phyloP scores from a whole-genome alignment of 345 rosid genomes.

The Citrus cavaleriei region DNA sequence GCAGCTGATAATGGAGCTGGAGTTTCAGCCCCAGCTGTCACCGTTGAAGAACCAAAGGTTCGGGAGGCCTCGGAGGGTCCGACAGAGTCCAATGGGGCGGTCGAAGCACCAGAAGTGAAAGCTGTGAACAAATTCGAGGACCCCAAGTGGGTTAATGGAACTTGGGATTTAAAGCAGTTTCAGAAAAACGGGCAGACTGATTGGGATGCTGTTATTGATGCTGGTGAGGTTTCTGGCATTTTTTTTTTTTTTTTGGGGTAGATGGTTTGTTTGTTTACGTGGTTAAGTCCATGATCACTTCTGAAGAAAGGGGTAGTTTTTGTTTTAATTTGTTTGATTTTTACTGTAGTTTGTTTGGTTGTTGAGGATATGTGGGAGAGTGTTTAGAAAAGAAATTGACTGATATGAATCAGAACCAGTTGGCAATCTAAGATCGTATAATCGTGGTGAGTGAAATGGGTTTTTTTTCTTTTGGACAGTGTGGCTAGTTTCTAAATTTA shows the following conservation, averaged over 20 bases:
- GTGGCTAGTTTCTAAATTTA: neutral
- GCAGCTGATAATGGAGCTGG: conserved; percentile 50
- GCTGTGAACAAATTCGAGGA: conserved; percentile 49
- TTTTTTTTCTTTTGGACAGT: neutral
- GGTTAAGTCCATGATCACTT: neutral
- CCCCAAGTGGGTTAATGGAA: conserved; percentile 77
- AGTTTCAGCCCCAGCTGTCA: conserved; percentile 31
- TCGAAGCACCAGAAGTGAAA: conserved; percentile 19
- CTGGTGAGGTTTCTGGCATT: conserved; percentile 47
- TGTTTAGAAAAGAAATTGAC: neutral
- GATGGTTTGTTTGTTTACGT: neutral
- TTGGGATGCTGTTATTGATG: conserved; percentile 94
- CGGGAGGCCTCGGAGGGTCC: conserved; percentile 16
- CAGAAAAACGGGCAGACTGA: conserved; percentile 55
- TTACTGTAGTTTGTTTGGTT: neutral
- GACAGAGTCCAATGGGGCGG: conserved; percentile 33
- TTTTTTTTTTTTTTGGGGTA: neutral
- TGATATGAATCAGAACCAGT: neutral
- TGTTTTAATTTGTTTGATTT: neutral
- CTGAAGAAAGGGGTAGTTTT: neutral
- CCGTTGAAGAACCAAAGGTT: conserved; percentile 35
- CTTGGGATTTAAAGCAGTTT: conserved; percentile 87
- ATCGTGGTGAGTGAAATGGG: neutral
- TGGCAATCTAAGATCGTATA: neutral
- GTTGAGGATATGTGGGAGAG: neutral